phyloP scores from a whole-genome alignment of 2,329 filamentous ascomycete genomes.

The Diaporthe vaccinii region DNA sequence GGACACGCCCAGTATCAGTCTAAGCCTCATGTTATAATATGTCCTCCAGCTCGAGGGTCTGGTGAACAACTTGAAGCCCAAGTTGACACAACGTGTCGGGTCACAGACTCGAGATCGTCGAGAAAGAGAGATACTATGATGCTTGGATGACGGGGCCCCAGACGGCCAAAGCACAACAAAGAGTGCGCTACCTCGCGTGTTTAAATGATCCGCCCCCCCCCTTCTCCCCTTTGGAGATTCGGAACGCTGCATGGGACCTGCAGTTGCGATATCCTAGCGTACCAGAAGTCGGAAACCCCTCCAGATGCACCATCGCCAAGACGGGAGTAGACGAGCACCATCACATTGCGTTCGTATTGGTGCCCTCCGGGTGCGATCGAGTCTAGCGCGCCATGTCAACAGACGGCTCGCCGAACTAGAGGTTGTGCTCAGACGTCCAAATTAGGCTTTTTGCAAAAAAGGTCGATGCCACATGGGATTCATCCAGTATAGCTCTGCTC shows the following conservation, averaged over 20 bases:
- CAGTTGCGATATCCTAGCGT: conserved; percentile 14
- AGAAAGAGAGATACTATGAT: neutral
- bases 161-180: neutral
- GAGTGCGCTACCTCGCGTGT: conserved; percentile 15
- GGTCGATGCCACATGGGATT: neutral
- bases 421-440: conserved; percentile 7
- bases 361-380: conserved; percentile 10
- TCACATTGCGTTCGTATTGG: conserved; percentile 23
- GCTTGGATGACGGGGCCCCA: neutral
- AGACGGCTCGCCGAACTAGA: conserved; percentile 17
- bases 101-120: conserved; percentile 27
- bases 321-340: conserved; percentile 4
- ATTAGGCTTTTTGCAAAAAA: conserved; percentile 13
- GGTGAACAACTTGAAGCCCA: neutral
- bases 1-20: conserved; percentile 1
- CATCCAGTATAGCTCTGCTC: conserved; percentile 23
- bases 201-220: conserved; percentile 14
- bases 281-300: neutral
- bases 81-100: conserved; percentile 4
- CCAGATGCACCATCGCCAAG: conserved; percentile 26
- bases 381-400: conserved; percentile 23
- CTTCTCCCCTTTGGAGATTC: conserved; percentile 7
- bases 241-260: conserved; percentile 21
- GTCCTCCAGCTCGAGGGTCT: neutral
- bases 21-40: conserved; percentile 6